Evolutionary conservation across 2,329 filamentous ascomycete species (phyloP).

Genomic region (Cladophialophora yegresii): DNA sequence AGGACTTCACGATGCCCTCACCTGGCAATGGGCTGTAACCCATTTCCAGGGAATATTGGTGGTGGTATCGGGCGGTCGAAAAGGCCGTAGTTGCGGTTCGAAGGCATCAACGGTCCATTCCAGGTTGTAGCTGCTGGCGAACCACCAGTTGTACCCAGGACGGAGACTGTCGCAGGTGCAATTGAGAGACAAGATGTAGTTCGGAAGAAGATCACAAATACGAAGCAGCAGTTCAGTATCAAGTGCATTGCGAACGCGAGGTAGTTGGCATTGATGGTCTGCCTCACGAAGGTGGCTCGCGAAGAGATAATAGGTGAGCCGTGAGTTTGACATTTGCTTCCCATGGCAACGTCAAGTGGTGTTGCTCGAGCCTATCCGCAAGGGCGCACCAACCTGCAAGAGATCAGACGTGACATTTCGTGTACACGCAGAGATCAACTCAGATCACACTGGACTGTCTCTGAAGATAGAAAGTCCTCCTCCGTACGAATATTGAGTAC

Average conservation of each 20-base stretch:
- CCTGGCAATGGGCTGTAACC: neutral
- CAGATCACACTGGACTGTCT: neutral
- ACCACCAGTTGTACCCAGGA: neutral
- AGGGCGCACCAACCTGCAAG: neutral
- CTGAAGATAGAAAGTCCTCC: neutral
- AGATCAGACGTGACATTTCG: neutral
- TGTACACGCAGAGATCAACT: neutral
- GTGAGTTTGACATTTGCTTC: neutral
- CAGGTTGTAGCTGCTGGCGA: conserved; percentile 6
- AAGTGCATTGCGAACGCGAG: neutral
- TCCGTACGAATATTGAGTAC: too few relatives aligned
- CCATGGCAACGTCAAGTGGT: neutral
- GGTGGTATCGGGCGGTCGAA: conserved; percentile 23
- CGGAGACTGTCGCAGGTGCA: neutral
- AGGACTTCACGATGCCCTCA: neutral
- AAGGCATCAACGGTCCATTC: conserved; percentile 18
- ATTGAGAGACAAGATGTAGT: neutral
- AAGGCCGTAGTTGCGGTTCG: conserved; percentile 21
- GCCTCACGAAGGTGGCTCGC: neutral
- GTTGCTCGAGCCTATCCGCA: neutral
- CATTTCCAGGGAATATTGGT: neutral
- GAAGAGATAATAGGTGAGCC: neutral
- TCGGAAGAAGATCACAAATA: neutral
- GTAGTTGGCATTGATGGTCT: neutral
- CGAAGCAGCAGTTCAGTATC: neutral